These are phyloP conservation scores for Thalassiosira allenii DNA, from an alignment of 352 stramenopile genomes.

Conservation along the genomic window DNA sequence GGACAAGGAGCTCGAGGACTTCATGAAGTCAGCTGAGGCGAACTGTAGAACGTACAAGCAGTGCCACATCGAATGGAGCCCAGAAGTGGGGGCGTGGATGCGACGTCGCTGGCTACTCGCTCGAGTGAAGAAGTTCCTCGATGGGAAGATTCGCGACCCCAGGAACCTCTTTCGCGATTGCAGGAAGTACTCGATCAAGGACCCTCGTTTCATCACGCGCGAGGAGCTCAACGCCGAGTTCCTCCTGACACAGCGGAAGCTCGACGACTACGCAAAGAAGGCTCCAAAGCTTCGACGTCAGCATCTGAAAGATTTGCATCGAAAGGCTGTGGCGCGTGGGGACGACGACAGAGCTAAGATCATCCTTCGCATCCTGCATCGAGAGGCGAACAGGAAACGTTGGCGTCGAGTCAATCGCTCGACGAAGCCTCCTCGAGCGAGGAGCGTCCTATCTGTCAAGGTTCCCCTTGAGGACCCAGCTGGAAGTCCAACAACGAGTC, in stretches of 20 bases:
- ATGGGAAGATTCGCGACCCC: conserved; percentile 6
- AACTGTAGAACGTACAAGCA: background rate
- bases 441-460: background rate
- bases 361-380: background rate
- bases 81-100: background rate
- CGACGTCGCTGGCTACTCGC: background rate
- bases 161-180: conserved; percentile 11
- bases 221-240: background rate
- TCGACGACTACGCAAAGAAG: background rate
- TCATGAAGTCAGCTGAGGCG: background rate
- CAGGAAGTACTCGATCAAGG: background rate
- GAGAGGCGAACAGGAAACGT: background rate
- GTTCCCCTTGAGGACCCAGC: background rate
- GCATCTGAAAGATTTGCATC: background rate
- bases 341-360: background rate
- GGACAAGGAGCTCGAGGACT: conserved; percentile 9
- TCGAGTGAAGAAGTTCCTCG: background rate
- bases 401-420: background rate
- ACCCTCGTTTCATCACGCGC: background rate
- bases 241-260: background rate
- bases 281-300: background rate
- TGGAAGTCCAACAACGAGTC: too few relatives aligned
- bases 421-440: background rate
- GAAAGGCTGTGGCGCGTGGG: background rate
- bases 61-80: background rate